A percentile compares a stretch with the other conserved stretches of the same genome.
Evolutionary conservation across 139 green algal species (phyloP).

Genomic region (Chlamydomonas schloesseri): DNA sequence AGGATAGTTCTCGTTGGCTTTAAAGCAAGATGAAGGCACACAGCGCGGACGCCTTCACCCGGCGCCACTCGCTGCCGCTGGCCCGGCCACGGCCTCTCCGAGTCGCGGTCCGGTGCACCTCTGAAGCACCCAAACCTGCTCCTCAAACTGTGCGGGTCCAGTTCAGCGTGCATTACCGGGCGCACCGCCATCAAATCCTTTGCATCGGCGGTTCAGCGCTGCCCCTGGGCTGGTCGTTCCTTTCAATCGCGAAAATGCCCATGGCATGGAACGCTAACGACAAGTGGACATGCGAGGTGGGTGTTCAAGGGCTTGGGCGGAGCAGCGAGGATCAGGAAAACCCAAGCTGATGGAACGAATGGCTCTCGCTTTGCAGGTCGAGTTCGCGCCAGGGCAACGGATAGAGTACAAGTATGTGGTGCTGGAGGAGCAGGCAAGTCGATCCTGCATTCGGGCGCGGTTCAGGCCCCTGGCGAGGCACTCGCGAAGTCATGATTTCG

Average conservation of each 20-base stretch:
- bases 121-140: no score
- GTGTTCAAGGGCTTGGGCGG: not conserved
- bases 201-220: conserved; percentile 88
- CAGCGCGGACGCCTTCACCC: no score
- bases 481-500: not conserved
- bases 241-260: conserved; percentile 93
- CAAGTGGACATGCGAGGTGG: conserved; percentile 88
- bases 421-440: conserved; percentile 88
- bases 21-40: no score
- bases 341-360: no score
- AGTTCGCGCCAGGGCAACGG: conserved; percentile 81
- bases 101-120: no score
- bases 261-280: conserved; percentile 90
- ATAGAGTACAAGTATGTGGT: conserved; percentile 98
- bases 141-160: conserved; percentile 68
- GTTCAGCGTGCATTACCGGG: conserved; percentile 85
- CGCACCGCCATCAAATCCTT: conserved; percentile 92
- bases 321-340: no score
- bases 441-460: not conserved
- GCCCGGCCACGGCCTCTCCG: no score
- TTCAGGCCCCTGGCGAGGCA: no score
- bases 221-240: conserved; percentile 91
- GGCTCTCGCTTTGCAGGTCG: conserved; percentile 66
- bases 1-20: no score
- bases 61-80: no score